Evolutionary conservation across 768 basidiomycete genomes (phyloP).

Genomic region (Neoboletus brunneissimus): DNA sequence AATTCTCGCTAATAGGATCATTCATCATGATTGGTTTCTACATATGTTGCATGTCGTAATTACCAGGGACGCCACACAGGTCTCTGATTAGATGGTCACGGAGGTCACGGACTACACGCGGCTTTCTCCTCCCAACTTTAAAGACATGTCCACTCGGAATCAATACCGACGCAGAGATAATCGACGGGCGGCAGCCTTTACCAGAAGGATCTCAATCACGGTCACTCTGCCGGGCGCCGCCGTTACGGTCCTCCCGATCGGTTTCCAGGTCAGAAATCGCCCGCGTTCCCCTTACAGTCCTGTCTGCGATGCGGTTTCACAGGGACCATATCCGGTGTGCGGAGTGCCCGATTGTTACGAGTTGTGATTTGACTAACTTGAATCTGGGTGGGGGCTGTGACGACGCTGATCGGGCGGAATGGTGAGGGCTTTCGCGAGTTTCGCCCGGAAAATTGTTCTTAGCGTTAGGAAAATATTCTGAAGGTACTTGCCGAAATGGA

Average conservation of each 20-base stretch:
- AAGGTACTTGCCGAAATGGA: slow-evolving; percentile 23
- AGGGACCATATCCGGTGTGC: slow-evolving; percentile 10
- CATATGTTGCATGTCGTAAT: slow-evolving; percentile 22
- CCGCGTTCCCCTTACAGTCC: slow-evolving; percentile 4
- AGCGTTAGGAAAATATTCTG: slow-evolving; percentile 16
- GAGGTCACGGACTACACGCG: slow-evolving; percentile 23
- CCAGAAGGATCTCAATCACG: slow-evolving; percentile 14
- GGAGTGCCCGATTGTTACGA: slow-evolving; percentile 14
- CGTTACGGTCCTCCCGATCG: slow-evolving; percentile 21
- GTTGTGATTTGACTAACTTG: slow-evolving; percentile 6
- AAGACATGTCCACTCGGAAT: slow-evolving; percentile 23
- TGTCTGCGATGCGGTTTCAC: slow-evolving; percentile 15
- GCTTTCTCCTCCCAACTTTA: slow-evolving; percentile 15
- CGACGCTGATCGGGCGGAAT: slow-evolving; percentile 15
- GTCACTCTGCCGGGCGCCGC: slow-evolving; percentile 24
- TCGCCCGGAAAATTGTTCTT: slow-evolving; percentile 18
- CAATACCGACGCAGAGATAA: slow-evolving; percentile 22
- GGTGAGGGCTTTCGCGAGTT: slow-evolving; percentile 14
- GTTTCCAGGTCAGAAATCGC: slow-evolving; percentile 19
- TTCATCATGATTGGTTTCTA: slow-evolving; percentile 22
- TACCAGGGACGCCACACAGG: slow-evolving; percentile 23
- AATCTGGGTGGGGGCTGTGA: slow-evolving; percentile 19
- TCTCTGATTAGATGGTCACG: slow-evolving; percentile 20
- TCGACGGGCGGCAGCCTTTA: slow-evolving; percentile 14
- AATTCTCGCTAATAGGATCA: slow-evolving; percentile 20